phyloP scores from a whole-genome alignment of 2,329 filamentous ascomycete genomes.

The Paracoccidioides brasiliensis region DNA sequence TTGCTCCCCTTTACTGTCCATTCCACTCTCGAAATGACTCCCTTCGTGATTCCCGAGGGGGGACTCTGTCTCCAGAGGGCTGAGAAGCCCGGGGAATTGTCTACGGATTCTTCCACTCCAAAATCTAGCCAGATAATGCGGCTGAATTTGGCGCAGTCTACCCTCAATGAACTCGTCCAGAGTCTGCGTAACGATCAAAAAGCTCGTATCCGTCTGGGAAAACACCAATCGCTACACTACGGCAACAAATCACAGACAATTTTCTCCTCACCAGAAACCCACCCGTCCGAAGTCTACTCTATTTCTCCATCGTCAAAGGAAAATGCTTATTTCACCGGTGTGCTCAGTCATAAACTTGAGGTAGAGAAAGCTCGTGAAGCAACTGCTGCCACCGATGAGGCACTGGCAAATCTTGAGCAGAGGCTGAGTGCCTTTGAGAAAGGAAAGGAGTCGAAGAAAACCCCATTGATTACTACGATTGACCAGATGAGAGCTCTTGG shows the following conservation, averaged over 20 bases:
- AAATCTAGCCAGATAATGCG: constrained; percentile 35
- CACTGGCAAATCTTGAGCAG: constrained; percentile 45
- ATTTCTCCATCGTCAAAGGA: constrained; percentile 29
- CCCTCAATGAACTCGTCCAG: constrained; percentile 35
- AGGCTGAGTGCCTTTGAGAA: constrained; percentile 47
- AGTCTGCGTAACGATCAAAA: constrained; percentile 30
- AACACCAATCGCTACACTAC: constrained; percentile 43
- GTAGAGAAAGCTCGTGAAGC: constrained; percentile 43
- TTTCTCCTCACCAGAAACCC: constrained; percentile 39
- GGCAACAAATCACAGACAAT: constrained; percentile 45
- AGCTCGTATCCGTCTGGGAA: constrained; percentile 35
- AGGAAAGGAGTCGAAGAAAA: constrained; percentile 48
- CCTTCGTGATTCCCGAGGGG: constrained; percentile 25
- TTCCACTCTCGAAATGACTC: constrained; percentile 18
- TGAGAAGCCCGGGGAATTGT: constrained; percentile 15
- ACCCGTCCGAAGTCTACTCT: constrained; percentile 46
- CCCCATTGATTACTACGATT: constrained; percentile 26
- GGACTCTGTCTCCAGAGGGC: constrained; percentile 29
- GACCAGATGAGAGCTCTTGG: constrained; percentile 26
- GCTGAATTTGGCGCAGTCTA: constrained; percentile 32
- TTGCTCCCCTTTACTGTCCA: background rate
- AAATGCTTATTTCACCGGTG: constrained; percentile 42
- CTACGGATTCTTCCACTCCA: constrained; percentile 14
- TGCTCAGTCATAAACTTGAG: constrained; percentile 45
- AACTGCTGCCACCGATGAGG: constrained; percentile 45